Evolutionary conservation across 208 protist genomes (phyloP).

Genomic region (Crithidia bombi): DNA sequence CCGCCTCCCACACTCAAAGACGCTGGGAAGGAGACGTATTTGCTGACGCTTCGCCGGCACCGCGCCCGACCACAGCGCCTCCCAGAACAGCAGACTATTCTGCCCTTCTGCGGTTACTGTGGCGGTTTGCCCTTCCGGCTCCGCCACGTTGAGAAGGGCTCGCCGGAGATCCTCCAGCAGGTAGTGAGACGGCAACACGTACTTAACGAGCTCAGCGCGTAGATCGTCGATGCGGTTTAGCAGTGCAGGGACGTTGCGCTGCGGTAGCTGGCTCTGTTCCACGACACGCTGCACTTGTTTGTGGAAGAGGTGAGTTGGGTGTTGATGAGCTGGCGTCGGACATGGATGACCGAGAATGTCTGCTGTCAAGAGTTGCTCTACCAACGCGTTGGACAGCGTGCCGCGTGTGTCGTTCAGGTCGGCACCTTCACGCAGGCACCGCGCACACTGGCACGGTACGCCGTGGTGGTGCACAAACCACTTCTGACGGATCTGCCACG

Average conservation of each 20-base stretch:
- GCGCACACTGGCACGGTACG: slow-evolving; percentile 44
- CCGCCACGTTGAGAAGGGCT: slow-evolving; percentile 30
- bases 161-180: slow-evolving; percentile 48
- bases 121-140: slow-evolving; percentile 19
- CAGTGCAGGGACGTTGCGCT: slow-evolving; percentile 10
- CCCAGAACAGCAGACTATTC: slow-evolving; percentile 41
- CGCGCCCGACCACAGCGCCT: slow-evolving; percentile 44
- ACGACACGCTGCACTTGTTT: slow-evolving; percentile 33
- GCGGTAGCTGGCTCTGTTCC: slow-evolving; percentile 17
- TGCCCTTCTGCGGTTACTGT: slow-evolving; percentile 12
- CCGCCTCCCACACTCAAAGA: slow-evolving; percentile 34
- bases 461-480: slow-evolving; percentile 49
- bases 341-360: slow-evolving; percentile 28
- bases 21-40: slow-evolving; percentile 33
- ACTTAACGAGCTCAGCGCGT: slow-evolving; percentile 20
- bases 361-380: slow-evolving; percentile 49
- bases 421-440: slow-evolving; percentile 42
- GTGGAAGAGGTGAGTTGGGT: slow-evolving; percentile 56
- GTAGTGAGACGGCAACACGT: slow-evolving; percentile 48
- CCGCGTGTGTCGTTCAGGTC: slow-evolving; percentile 40
- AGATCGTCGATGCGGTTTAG: slow-evolving; percentile 14
- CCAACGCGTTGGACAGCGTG: slow-evolving; percentile 43
- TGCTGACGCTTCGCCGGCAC: slow-evolving; percentile 39
- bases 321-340: slow-evolving; percentile 15
- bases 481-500: slow-evolving; percentile 52